Conservation (phyloP, 768 basidiomycete species). For the Dentipellis sp. region DNA sequence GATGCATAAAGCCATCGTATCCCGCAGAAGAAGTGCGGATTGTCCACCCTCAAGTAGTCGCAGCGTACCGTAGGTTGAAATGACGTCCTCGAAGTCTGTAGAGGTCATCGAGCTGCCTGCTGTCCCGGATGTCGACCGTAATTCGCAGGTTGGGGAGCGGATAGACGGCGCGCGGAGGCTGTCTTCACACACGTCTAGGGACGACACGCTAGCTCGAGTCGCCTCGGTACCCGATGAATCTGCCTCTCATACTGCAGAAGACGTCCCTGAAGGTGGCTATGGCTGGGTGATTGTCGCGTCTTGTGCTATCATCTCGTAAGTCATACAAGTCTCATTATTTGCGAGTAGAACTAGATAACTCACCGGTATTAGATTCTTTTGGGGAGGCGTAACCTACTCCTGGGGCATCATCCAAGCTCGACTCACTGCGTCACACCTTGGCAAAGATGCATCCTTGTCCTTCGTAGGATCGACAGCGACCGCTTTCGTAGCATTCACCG, state of each 20-base stretch:
- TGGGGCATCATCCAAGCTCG: constrained; percentile 24
- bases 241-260: background rate
- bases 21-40: too few relatives aligned
- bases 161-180: too few relatives aligned
- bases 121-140: too few relatives aligned
- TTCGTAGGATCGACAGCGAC: constrained; percentile 25
- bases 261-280: constrained; percentile 23
- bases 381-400: constrained; percentile 20
- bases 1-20: too few relatives aligned
- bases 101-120: too few relatives aligned
- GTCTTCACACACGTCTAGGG: too few relatives aligned
- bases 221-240: background rate
- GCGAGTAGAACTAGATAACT: too few relatives aligned
- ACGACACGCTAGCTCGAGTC: too few relatives aligned
- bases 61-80: too few relatives aligned
- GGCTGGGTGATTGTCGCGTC: constrained; percentile 24
- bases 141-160: too few relatives aligned
- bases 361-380: constrained; percentile 15
- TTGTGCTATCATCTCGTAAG: constrained; percentile 21
- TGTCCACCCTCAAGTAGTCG: too few relatives aligned
- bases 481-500: constrained; percentile 21
- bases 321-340: background rate
- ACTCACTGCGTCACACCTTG: constrained; percentile 20
- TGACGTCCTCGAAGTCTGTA: too few relatives aligned
- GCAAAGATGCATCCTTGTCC: constrained; percentile 18